A percentile compares a stretch with the other conserved stretches of the same genome.
Evolutionary conservation across 768 basidiomycete species (phyloP).

Genomic region (Tricholoma furcatifolium): DNA sequence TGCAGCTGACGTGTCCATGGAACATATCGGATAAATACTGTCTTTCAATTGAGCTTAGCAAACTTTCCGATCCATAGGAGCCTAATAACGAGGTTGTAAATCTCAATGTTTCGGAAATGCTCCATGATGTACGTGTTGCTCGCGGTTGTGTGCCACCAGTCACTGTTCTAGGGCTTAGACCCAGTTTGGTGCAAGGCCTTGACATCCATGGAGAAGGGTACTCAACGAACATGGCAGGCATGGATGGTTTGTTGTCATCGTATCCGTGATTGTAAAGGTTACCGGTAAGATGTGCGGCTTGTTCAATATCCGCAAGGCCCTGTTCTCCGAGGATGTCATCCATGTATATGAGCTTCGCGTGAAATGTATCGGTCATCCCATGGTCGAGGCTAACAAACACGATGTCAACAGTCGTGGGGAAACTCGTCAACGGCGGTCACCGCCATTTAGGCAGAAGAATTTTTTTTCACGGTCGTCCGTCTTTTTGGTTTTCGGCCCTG

Average conservation of each 20-base stretch:
- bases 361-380: slow-evolving; percentile 90
- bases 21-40: too few relatives aligned
- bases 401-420: too few relatives aligned
- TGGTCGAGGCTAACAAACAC: slow-evolving; percentile 91
- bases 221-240: slow-evolving; percentile 91
- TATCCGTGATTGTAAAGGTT: slow-evolving; percentile 79
- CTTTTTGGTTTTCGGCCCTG: too few relatives aligned
- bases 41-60: slow-evolving; percentile 24
- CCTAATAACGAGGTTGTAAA: slow-evolving; percentile 81
- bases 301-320: slow-evolving; percentile 59
- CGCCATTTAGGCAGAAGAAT: too few relatives aligned
- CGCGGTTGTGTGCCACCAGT: slow-evolving; percentile 60
- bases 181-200: slow-evolving; percentile 52
- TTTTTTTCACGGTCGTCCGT: too few relatives aligned
- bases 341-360: slow-evolving; percentile 71
- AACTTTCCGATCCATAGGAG: slow-evolving; percentile 61
- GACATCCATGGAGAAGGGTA: slow-evolving; percentile 78
- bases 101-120: slow-evolving; percentile 81
- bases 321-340: slow-evolving; percentile 77
- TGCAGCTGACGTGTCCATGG: background rate
- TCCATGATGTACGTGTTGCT: slow-evolving; percentile 73
- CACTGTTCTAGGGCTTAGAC: slow-evolving; percentile 31
- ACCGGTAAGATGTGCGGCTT: slow-evolving; percentile 22
- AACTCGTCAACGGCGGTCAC: too few relatives aligned
- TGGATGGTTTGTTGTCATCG: slow-evolving; percentile 71